A percentile compares a stretch with the other conserved stretches of the same genome.
phyloP scores from a whole-genome alignment of 805 yeast species.

The Nakazawaea holstii region DNA sequence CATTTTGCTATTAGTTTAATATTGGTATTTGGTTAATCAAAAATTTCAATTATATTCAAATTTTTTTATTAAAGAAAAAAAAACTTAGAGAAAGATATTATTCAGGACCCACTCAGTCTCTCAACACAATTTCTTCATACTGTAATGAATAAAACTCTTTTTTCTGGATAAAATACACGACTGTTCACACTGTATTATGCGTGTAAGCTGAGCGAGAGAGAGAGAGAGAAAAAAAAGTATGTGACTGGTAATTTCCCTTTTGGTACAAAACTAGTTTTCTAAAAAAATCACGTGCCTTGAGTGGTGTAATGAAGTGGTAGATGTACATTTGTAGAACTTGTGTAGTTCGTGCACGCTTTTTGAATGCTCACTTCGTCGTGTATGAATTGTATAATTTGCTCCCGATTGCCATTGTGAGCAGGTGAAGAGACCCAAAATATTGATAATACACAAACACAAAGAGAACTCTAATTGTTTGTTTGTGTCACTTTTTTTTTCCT shows the following conservation, averaged over 20 bases:
- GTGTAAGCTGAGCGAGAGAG: neutral
- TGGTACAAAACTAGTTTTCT: neutral
- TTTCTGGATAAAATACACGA: too few species aligned
- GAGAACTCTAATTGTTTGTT: too few species aligned
- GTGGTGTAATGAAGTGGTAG: neutral
- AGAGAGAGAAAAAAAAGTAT: neutral
- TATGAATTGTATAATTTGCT: too few species aligned
- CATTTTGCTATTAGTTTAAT: slow-evolving; percentile 11
- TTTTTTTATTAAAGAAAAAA: slow-evolving; percentile 1
- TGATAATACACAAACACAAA: too few species aligned
- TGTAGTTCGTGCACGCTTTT: too few species aligned
- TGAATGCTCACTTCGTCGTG: too few species aligned
- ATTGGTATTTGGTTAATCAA: neutral
- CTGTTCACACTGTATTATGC: too few species aligned
- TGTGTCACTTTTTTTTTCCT: too few species aligned
- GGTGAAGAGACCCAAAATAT: too few species aligned
- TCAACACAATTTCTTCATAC: neutral
- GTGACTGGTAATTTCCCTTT: neutral
- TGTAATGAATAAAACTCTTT: neutral
- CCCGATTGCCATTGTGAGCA: too few species aligned
- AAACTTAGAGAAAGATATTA: neutral
- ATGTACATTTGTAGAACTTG: too few species aligned
- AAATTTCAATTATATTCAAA: slow-evolving; percentile 3
- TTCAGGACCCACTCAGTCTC: neutral
- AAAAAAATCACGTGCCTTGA: neutral